phyloP scores from a whole-genome alignment of 2,329 filamentous ascomycete species.

The Sporothrix mexicana region DNA sequence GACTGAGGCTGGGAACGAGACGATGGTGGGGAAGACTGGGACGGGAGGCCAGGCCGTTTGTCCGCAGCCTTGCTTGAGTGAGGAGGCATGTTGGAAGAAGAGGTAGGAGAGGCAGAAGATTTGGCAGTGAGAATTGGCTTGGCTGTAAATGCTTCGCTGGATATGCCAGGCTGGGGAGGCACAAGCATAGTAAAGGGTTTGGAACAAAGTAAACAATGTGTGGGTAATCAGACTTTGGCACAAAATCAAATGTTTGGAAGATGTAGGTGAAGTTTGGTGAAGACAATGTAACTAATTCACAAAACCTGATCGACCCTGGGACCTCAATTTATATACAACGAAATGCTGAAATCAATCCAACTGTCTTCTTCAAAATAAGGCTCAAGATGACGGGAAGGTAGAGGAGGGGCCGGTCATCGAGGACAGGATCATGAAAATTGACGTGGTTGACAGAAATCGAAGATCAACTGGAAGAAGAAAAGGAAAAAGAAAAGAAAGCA shows the following conservation, averaged over 20 bases:
- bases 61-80: background rate
- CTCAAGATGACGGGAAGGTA: background rate
- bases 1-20: background rate
- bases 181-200: background rate
- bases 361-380: background rate
- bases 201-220: background rate
- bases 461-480: background rate
- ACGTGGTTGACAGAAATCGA: background rate
- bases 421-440: background rate
- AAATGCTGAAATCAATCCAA: background rate
- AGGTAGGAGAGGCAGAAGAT: background rate
- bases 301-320: background rate
- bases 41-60: background rate
- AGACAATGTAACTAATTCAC: too few species aligned
- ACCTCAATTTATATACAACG: background rate
- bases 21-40: too few species aligned
- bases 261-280: too few species aligned
- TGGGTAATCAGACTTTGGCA: too few species aligned
- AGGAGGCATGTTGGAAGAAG: background rate
- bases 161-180: conserved; percentile 9
- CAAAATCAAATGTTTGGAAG: too few species aligned
- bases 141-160: background rate
- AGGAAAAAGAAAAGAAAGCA: background rate
- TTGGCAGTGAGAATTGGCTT: background rate
- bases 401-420: background rate